A percentile compares a stretch with the other conserved stretches of the same genome.
Conservation (phyloP, 2,329 filamentous ascomycete species). For the Grosmannia huntii region DNA sequence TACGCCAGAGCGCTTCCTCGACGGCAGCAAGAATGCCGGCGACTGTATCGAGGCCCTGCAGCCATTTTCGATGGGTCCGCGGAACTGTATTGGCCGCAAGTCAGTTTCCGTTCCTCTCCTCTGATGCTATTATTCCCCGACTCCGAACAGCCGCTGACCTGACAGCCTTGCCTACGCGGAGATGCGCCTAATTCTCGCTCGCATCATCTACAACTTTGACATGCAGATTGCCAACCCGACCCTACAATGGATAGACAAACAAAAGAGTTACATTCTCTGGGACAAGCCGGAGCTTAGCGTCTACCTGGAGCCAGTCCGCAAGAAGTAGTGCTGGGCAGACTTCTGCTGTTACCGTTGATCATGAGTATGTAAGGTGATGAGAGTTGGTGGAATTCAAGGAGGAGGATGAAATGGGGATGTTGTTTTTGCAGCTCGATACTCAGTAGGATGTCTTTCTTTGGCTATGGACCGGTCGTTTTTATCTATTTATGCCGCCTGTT, state of each 20-base stretch:
- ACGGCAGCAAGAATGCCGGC: constrained; percentile 20
- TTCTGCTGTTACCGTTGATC: too few relatives aligned
- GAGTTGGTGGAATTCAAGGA: too few relatives aligned
- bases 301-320: constrained; percentile 4
- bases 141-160: background rate
- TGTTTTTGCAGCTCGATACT: too few relatives aligned
- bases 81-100: constrained; percentile 11
- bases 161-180: constrained; percentile 14
- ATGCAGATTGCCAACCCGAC: constrained; percentile 13
- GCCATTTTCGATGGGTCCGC: constrained; percentile 9
- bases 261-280: constrained; percentile 11
- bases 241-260: constrained; percentile 6
- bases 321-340: too few relatives aligned
- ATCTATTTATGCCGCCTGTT: too few relatives aligned
- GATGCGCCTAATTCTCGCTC: constrained; percentile 13
- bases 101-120: background rate
- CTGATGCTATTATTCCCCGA: too few relatives aligned
- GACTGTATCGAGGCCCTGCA: constrained; percentile 28
- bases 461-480: too few relatives aligned
- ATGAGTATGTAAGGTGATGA: too few relatives aligned
- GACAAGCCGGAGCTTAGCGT: constrained; percentile 12
- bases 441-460: too few relatives aligned
- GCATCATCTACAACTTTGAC: constrained; percentile 15
- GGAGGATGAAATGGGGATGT: too few relatives aligned
- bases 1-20: constrained; percentile 19